Evolutionary conservation across 352 stramenopile genomes (phyloP).

Genomic region (Pythium dissimile): DNA sequence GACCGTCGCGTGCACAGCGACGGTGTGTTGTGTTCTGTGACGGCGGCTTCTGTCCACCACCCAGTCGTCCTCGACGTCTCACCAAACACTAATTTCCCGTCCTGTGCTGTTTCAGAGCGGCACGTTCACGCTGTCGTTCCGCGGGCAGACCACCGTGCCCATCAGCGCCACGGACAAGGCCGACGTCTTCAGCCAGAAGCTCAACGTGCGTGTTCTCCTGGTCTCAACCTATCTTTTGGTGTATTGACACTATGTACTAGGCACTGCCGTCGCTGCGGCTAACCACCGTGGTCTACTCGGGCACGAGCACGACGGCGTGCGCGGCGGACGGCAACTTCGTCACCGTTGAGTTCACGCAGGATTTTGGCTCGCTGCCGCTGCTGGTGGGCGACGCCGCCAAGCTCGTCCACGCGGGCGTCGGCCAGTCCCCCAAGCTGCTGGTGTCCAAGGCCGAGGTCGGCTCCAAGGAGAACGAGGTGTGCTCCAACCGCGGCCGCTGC

Average conservation of each 20-base stretch:
- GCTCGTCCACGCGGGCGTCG: constrained; percentile 53
- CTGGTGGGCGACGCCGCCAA: constrained; percentile 68
- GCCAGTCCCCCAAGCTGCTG: constrained; percentile 38
- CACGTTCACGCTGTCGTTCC: constrained; percentile 67
- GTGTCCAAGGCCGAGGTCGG: constrained; percentile 65
- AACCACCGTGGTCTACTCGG: constrained; percentile 56
- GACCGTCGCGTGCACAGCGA: constrained; percentile 60
- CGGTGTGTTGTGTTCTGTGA: constrained; percentile 27
- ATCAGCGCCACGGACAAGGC: constrained; percentile 61
- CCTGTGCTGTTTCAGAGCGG: constrained; percentile 30
- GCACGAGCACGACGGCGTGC: constrained; percentile 55
- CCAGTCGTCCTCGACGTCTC: too few species aligned
- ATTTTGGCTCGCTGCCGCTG: constrained; percentile 73
- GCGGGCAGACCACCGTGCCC: constrained; percentile 56
- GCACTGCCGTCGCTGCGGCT: constrained; percentile 51
- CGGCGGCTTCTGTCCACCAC: background rate
- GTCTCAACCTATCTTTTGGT: background rate
- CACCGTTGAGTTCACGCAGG: constrained; percentile 76
- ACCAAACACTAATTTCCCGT: background rate
- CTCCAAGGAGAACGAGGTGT: constrained; percentile 89
- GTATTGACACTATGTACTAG: constrained; percentile 18
- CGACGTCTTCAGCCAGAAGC: constrained; percentile 56
- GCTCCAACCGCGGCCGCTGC: constrained; percentile 66
- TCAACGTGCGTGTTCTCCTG: constrained; percentile 45
- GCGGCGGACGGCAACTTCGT: constrained; percentile 62